A percentile compares a stretch with the other conserved stretches of the same genome.
phyloP scores from a whole-genome alignment of 2,329 filamentous ascomycete genomes.

The Apiospora saccharicola region DNA sequence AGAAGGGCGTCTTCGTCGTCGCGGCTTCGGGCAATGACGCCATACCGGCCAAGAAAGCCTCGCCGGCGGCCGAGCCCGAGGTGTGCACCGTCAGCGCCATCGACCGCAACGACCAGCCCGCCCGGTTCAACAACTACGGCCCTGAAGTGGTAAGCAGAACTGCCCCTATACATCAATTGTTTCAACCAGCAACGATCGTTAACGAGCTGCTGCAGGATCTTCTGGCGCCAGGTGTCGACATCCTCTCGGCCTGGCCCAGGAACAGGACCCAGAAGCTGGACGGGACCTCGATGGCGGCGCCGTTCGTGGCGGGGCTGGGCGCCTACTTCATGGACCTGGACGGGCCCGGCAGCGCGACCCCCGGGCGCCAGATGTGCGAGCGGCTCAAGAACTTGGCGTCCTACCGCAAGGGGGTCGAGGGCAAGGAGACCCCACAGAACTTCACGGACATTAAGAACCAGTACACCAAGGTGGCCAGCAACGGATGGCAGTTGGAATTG shows the following conservation, averaged over 20 bases:
- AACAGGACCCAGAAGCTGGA: slow-evolving; percentile 47
- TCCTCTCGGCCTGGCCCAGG: slow-evolving; percentile 43
- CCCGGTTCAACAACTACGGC: slow-evolving; percentile 36
- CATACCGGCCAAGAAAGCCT: slow-evolving; percentile 30
- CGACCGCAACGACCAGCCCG: slow-evolving; percentile 26
- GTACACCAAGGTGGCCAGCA: background rate
- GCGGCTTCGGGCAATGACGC: slow-evolving; percentile 35
- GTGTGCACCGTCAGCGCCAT: slow-evolving; percentile 35
- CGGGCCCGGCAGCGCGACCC: background rate
- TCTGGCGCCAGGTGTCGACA: slow-evolving; percentile 30
- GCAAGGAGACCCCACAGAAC: background rate
- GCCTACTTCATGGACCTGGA: slow-evolving; percentile 48
- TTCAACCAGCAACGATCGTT: too few relatives aligned
- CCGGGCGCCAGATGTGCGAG: slow-evolving; percentile 29
- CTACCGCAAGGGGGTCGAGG: background rate
- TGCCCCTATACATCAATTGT: too few relatives aligned
- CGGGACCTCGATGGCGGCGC: slow-evolving; percentile 62
- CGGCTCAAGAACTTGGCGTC: slow-evolving; percentile 27
- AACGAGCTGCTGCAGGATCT: too few relatives aligned
- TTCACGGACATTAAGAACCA: background rate
- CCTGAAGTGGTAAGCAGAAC: slow-evolving; percentile 10
- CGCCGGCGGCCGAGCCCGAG: slow-evolving; percentile 30
- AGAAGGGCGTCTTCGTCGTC: slow-evolving; percentile 31
- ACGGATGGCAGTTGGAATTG: background rate
- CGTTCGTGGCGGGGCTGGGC: slow-evolving; percentile 60